Evolutionary conservation across 768 basidiomycete genomes (phyloP), one percentile per base, ranked within the genome.

Genomic region (Tubosaeta brunneosetosa): DNA sequence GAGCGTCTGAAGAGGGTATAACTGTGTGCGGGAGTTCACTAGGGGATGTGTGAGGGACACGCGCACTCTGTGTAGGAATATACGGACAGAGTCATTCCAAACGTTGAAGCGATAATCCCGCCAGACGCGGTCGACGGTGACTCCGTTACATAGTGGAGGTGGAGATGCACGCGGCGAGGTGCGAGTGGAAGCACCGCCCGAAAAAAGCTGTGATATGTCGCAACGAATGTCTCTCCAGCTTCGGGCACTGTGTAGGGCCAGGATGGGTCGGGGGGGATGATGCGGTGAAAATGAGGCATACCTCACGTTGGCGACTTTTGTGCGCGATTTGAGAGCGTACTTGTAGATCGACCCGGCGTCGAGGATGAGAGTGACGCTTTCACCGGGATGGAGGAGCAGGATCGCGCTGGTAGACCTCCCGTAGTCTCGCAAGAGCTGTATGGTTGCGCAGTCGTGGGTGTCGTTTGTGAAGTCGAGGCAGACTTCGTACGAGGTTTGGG

Each of bases 401-500:
- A 80, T 74, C 47, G 79, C 74, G 47, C 76, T 76, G 14, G 77
- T 69, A 46, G 75, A 75, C 47, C 78, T 74, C 43, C 82, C 84
- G 57, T 86, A 86, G 68, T 86, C 80, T 33, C 78, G 76, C 53
- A 84, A 69, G 29, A 84, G 75, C 64, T 87, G 84, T 34, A 87
- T 72, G 40, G 84, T 81, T 53, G 82, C 78, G 49, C 73, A 77
- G 62, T 84, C 81, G 59, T 74, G 78, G 14, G 83, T 85, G 60
- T 87, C 85, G 66, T 87, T 88, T 46, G 78, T 79, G 66, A 88
- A 77, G 64, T 83, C 82, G 65, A 87, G 79, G 50, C 81, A 73
- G 64, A 86, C 77, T 61, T 85, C 85, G 71, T 84, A 86, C 17
- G 66, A 55, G 54, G 63, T 66, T 66, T 83, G 77, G 13, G 81